phyloP scores from a whole-genome alignment of 371 early-diverging fungal genomes.

The Circinella umbellata region DNA sequence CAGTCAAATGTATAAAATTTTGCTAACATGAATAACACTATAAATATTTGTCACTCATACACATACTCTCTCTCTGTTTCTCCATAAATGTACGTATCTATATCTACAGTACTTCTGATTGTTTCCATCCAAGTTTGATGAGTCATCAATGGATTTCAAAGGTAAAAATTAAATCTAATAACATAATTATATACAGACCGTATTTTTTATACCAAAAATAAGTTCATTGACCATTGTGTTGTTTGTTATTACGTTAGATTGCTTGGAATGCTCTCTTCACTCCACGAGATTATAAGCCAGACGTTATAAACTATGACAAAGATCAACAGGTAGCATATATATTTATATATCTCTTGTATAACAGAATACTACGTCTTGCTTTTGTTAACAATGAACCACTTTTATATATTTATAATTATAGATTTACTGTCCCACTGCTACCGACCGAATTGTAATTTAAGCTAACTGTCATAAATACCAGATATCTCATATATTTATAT shows the following conservation, averaged over 20 bases:
- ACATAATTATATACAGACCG: no score
- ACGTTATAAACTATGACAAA: slow-evolving; percentile 3
- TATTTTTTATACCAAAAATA: no score
- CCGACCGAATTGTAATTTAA: no score
- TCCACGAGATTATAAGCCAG: slow-evolving; percentile 7
- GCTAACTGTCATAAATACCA: no score
- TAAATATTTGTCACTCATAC: neutral
- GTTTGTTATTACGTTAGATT: neutral
- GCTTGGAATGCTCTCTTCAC: slow-evolving; percentile 22
- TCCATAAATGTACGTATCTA: no score
- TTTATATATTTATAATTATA: no score
- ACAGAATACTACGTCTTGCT: no score
- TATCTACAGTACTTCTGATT: slow-evolving; percentile 16
- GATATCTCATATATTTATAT: no score
- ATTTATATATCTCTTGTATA: no score
- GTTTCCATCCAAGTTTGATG: slow-evolving; percentile 24
- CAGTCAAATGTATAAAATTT: neutral
- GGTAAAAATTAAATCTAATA: slow-evolving; percentile 3
- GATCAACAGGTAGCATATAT: slow-evolving; percentile 10
- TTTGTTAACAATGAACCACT: no score
- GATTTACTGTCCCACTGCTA: no score
- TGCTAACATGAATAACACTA: neutral
- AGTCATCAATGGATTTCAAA: slow-evolving; percentile 23
- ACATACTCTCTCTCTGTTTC: neutral
- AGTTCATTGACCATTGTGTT: no score